Base-by-base conservation (phyloP, 345 rosid species). In the Trapa bicornis region DNA sequence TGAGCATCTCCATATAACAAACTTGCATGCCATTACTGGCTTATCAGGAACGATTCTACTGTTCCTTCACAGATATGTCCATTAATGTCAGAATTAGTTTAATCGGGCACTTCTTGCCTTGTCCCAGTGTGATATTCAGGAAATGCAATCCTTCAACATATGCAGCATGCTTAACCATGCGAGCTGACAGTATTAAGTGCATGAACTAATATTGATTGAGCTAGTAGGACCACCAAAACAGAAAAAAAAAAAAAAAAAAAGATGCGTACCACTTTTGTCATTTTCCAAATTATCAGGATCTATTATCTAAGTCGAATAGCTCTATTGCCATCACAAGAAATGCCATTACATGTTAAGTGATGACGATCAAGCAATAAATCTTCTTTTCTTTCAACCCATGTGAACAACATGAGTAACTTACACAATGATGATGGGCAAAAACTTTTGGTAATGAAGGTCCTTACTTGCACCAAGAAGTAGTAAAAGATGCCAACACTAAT, bases 401-500 rank as follows among this genome's bases (percentile, higher is more conserved):
- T 6, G 5, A 5, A 54, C 60, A 17, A 54, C 35, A 54, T 7
- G 5, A 15, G 33, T 14, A 48, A 43, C 60, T 50, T 6, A 50
- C 12, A 1, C 13, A 22, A 67, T 3, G 38, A 67, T 15, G 54
- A 54, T 11, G 37, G 53, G 43, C 32, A 42, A 15, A 37, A 6
- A 16, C 9, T 58, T 7, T 58, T 11, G 38, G 47, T 63, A 37
- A 1, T 22, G 16, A 12, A 65, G 47, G 36, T 43, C 65, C 74
- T 68, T 80, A 94, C 99, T 79, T 94, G 99, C 75, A 87, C 96
- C 76, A 91, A 78, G 64, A 87, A 70, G 85, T 82, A 94, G 85
- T 89, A 87, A 81, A 94, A 94, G 74, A 94, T 83, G 74, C 89
- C 89, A 73, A 94, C 80, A 70, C 97, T 91, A 75, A 94, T 79